phyloP scores from a whole-genome alignment of 352 stramenopile species.

The Globisporangium spiculum region DNA sequence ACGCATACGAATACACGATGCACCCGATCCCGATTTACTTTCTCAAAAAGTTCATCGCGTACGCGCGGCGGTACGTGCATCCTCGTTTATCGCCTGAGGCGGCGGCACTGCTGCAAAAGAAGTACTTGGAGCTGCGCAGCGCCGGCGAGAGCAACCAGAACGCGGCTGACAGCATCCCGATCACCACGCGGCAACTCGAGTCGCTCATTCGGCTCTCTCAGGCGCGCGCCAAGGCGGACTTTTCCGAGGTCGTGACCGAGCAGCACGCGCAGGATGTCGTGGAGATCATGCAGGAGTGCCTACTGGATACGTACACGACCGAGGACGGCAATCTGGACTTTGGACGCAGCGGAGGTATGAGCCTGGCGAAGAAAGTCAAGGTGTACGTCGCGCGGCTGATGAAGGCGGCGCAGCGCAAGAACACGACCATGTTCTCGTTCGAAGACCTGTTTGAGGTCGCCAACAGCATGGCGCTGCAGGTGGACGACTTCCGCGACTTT shows the following conservation, averaged over 20 bases:
- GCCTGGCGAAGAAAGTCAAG: conserved; percentile 76
- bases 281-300: conserved; percentile 93
- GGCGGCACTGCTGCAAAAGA: conserved; percentile 71
- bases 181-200: conserved; percentile 97
- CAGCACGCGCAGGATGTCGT: conserved; percentile 97
- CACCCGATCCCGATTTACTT: conserved; percentile 71
- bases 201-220: conserved; percentile 88
- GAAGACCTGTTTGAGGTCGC: conserved; percentile 71
- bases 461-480: conserved; percentile 67
- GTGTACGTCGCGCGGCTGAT: conserved; percentile 76
- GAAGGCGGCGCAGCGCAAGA: conserved; percentile 53
- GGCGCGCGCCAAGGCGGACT: conserved; percentile 93
- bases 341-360: conserved; percentile 63
- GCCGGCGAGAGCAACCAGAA: conserved; percentile 47
- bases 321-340: conserved; percentile 89
- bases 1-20: conserved; percentile 44
- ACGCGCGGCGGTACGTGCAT: conserved; percentile 93
- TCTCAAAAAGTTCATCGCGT: conserved; percentile 97
- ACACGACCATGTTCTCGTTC: conserved; percentile 72
- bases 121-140: conserved; percentile 88
- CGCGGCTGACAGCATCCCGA: conserved; percentile 63
- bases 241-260: conserved; percentile 91
- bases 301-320: conserved; percentile 89
- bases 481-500: conserved; percentile 83
- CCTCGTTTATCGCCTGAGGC: conserved; percentile 75